These are phyloP conservation scores for Heliamphora pulchella DNA, from an alignment of 179 eudicot genomes.

Conservation along the genomic window DNA sequence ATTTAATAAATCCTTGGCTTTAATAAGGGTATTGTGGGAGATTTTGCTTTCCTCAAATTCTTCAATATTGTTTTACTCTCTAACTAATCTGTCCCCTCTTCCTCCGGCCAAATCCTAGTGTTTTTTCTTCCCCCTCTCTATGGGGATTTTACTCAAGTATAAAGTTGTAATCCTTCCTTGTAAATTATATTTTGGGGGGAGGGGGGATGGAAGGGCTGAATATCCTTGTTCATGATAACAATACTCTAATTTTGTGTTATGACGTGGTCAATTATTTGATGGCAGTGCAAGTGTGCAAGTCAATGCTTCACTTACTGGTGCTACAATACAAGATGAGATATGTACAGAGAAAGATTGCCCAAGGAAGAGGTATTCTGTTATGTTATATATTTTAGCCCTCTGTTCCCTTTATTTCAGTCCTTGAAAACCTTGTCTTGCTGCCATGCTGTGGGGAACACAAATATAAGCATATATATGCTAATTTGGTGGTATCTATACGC, in stretches of 20 bases:
- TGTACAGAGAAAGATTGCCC: constrained; percentile 30
- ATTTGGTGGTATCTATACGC: neutral
- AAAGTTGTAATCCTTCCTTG: no score
- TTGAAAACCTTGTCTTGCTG: neutral
- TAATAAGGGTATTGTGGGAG: no score
- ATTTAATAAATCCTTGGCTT: no score
- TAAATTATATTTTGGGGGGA: no score
- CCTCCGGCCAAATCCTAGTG: no score
- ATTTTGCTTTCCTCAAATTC: no score
- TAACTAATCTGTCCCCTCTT: no score
- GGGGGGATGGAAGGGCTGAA: no score
- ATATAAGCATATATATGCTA: neutral
- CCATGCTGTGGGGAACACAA: neutral
- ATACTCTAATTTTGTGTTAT: neutral
- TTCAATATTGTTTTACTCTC: no score
- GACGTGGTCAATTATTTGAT: constrained; percentile 1
- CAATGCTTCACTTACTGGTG: constrained; percentile 26
- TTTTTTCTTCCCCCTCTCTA: no score
- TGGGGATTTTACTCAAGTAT: no score
- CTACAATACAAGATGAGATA: constrained; percentile 21
- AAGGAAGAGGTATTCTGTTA: constrained; percentile 34
- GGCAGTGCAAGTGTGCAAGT: constrained; percentile 25
- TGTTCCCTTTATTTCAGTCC: neutral
- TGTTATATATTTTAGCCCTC: neutral
- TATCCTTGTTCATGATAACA: no score